phyloP scores from a whole-genome alignment of 768 basidiomycete species.

The Collybia nuda region DNA sequence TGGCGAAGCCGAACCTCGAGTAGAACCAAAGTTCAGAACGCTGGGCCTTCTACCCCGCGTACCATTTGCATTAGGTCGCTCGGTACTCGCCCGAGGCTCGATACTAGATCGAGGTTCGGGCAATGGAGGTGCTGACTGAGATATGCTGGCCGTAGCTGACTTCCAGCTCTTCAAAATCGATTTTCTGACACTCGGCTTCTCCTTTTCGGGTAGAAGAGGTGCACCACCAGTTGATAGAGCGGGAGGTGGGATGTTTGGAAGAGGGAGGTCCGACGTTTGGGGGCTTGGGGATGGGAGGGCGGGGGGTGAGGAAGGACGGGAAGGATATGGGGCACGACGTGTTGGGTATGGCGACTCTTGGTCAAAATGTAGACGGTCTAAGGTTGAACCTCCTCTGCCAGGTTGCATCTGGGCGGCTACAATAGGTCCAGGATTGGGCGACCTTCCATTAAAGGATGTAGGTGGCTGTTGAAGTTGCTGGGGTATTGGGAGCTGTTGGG shows the following conservation, averaged over 20 bases:
- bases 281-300: slow-evolving; percentile 28
- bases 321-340: slow-evolving; percentile 26
- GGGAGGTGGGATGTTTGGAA: too few relatives aligned
- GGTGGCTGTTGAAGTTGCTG: slow-evolving; percentile 14
- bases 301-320: slow-evolving; percentile 21
- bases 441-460: slow-evolving; percentile 10
- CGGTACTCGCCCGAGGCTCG: slow-evolving; percentile 37
- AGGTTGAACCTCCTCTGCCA: slow-evolving; percentile 23
- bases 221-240: slow-evolving; percentile 19
- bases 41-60: slow-evolving; percentile 44
- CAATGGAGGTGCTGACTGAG: slow-evolving; percentile 2
- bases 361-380: slow-evolving; percentile 64
- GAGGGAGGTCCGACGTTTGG: slow-evolving; percentile 7
- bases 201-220: slow-evolving; percentile 35
- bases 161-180: slow-evolving; percentile 74
- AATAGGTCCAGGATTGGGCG: slow-evolving; percentile 31
- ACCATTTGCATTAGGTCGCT: slow-evolving; percentile 31
- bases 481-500: slow-evolving; percentile 20
- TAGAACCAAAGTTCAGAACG: slow-evolving; percentile 42
- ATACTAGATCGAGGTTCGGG: background rate
- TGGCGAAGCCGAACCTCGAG: slow-evolving; percentile 29
- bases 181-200: slow-evolving; percentile 54
- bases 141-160: slow-evolving; percentile 31
- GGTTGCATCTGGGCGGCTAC: slow-evolving; percentile 41
- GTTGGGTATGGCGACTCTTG: slow-evolving; percentile 72